Evolutionary conservation across 108 stramenopile species (phyloP), one percentile per base, ranked within the genome.

Genomic region (Mayamaea pseudoterrestris): DNA sequence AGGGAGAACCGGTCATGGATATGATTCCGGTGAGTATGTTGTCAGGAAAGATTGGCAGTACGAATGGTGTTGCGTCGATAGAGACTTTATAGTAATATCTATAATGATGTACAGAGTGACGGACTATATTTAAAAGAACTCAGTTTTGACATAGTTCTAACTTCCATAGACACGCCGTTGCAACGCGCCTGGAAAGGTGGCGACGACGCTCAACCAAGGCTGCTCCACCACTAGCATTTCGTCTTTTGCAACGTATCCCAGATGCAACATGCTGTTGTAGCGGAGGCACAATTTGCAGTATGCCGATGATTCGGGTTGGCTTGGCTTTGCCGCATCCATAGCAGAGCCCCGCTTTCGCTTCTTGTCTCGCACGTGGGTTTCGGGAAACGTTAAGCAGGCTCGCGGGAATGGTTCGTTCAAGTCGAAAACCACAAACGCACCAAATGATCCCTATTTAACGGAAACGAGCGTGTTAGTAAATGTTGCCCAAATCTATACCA

Each of bases 201-300:
- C 69, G 42, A 83, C 72, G 16, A 85, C 64, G 20, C 65, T 63
- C 44, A 80, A 42, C 88, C 88, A 85, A 25, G 88, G 88, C 53
- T 83, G 76, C 53, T 90, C 88, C 24, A 90, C 80, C 26, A 90
- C 66, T 12, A 90, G 57, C 74, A 90, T 73, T 55, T 90, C 88
- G 37, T 80, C 59, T 11, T 69, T 59, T 14, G 43, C 58, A 35
- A 85, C 17, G 44, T 76, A 83, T 14, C 80, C 76, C 51, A 78
- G 54, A 43, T 70, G 80, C 5, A 90, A 50, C 47, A 90, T 83
- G 47, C 66, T 66, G 40, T 64, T 76, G 63, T 90, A 90, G 43
- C 76, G 70, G 7, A 80, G 58, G 47, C 83, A 83, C n/a, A 80
- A 50, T 8, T 67, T 83, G 35, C 76, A 85, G 37, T 74, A 69